phyloP scores from a whole-genome alignment of 164 flowering plant genomes.

The Chimonanthus praecox region DNA sequence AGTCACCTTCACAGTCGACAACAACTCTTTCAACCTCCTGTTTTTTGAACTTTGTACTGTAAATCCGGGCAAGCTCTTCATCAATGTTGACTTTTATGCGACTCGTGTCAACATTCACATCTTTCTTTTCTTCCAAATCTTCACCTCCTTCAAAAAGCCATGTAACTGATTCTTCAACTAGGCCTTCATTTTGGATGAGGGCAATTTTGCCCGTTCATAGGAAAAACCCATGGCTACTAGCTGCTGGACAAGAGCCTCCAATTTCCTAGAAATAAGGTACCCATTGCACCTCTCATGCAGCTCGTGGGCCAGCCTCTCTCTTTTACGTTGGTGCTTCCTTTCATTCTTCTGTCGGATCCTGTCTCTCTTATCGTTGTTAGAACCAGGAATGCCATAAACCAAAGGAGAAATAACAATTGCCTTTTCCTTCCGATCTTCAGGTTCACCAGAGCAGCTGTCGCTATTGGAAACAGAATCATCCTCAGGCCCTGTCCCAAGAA shows the following conservation, averaged over 20 bases:
- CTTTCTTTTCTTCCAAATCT: conserved; percentile 31
- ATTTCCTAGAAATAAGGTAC: conserved; percentile 87
- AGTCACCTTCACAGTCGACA: conserved; percentile 82
- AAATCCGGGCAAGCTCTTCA: conserved; percentile 74
- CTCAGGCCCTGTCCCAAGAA: conserved; percentile 52
- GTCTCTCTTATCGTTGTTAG: conserved; percentile 85
- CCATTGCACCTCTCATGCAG: conserved; percentile 77
- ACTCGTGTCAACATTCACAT: conserved; percentile 29
- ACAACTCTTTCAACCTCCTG: conserved; percentile 90
- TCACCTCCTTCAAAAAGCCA: conserved; percentile 82
- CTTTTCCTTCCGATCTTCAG: conserved; percentile 90
- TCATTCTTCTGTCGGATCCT: conserved; percentile 93
- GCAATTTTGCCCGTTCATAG: conserved; percentile 81
- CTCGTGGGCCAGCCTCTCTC: conserved; percentile 87
- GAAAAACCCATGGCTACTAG: conserved; percentile 92
- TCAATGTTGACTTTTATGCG: conserved; percentile 77
- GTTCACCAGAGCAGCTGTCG: conserved; percentile 91
- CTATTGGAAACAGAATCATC: conserved; percentile 83
- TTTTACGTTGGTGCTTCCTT: conserved; percentile 92
- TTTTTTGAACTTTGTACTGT: conserved; percentile 52
- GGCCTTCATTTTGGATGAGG: conserved; percentile 81
- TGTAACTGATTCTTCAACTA: conserved; percentile 72
- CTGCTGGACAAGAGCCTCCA: conserved; percentile 80
- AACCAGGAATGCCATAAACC: conserved; percentile 58
- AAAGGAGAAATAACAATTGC: conserved; percentile 22